Base-by-base conservation (phyloP, 2,329 filamentous ascomycete genomes). In the Septoria petroselini region DNA sequence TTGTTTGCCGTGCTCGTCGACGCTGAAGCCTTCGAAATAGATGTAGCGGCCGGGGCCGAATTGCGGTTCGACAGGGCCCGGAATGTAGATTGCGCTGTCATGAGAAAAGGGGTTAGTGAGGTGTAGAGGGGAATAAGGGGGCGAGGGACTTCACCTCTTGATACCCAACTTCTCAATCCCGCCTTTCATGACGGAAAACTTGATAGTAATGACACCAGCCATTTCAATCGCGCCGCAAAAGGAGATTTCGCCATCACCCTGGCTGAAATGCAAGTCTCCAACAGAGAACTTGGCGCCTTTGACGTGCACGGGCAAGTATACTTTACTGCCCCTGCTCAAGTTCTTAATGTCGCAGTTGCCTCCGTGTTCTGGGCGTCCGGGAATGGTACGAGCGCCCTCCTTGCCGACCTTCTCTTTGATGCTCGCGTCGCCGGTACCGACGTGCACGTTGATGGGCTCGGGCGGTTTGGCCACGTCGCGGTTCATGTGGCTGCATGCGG, bases 301-400 rank as follows among this genome's bases (percentile, higher is more conserved):
- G 3, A 96, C 88, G 62, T 95, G 90, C 0, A 96, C 85, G 0
- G 91, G 91, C 0, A 95, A 77, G 66, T 90, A 95, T 0, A 94
- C 86, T 65, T 91, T 91, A 50, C 79, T 84, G 1, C 88, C 88
- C 5, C 88, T 76, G 1, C 80, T 85, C 23, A 94, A 75, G 62
- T 93, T 93, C 73, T 94, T 94, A 69, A 94, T 93, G 59, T 95
- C 89, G 65, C 88, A 93, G 63, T 95, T 95, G 0, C 90, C 91
- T 11, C 91, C 91, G 60, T 94, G 86, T 62, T 94, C 89, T 0
- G 89, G 88, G 0, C 89, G 76, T 2, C 90, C 81, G 42, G 90
- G 90, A 40, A 96, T 85, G 0, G 91, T 95, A 30, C 91, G 73
- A 1, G 91, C 91, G 1, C 90, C 90, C 63, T 95, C 88, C 8